phyloP scores from a whole-genome alignment of 2,329 filamentous ascomycete genomes.

The Hirsutella minnesotensis region DNA sequence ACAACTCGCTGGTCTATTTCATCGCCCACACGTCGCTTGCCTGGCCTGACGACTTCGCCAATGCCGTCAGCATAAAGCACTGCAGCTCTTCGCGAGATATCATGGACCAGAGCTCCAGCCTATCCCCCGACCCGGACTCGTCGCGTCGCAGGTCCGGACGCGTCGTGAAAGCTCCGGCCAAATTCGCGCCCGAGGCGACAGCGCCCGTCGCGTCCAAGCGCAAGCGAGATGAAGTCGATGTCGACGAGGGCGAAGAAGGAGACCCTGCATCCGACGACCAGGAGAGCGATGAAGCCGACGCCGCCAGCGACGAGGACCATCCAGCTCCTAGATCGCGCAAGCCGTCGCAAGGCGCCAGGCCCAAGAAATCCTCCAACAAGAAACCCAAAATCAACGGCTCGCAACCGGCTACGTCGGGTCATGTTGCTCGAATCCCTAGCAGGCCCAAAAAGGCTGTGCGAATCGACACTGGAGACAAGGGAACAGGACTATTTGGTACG shows the following conservation, averaged over 20 bases:
- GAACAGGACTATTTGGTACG: conserved; percentile 45
- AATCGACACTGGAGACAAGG: conserved; percentile 37
- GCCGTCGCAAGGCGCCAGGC: conserved; percentile 29
- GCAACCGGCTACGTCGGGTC: conserved; percentile 21
- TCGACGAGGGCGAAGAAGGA: conserved; percentile 36
- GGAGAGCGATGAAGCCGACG: conserved; percentile 31
- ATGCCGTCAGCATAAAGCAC: conserved; percentile 6
- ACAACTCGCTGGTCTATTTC: neutral
- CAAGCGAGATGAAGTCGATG: conserved; percentile 40
- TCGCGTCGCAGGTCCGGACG: conserved; percentile 57
- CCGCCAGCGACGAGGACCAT: conserved; percentile 34
- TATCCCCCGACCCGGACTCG: conserved; percentile 31
- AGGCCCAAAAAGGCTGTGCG: conserved; percentile 44
- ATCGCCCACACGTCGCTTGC: neutral
- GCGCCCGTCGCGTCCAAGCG: conserved; percentile 34
- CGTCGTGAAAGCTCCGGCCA: conserved; percentile 48
- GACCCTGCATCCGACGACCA: conserved; percentile 34
- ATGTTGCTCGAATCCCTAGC: conserved; percentile 34
- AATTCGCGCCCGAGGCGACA: conserved; percentile 41
- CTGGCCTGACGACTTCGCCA: conserved; percentile 4
- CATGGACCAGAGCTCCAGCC: conserved; percentile 9
- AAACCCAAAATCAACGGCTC: conserved; percentile 52
- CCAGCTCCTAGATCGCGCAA: conserved; percentile 24
- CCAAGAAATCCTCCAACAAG: conserved; percentile 48
- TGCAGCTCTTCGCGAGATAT: conserved; percentile 4